A percentile compares a stretch with the other conserved stretches of the same genome.
Conservation (phyloP, 371 early-diverging fungal genomes). For the Dentiscutata heterogama region DNA sequence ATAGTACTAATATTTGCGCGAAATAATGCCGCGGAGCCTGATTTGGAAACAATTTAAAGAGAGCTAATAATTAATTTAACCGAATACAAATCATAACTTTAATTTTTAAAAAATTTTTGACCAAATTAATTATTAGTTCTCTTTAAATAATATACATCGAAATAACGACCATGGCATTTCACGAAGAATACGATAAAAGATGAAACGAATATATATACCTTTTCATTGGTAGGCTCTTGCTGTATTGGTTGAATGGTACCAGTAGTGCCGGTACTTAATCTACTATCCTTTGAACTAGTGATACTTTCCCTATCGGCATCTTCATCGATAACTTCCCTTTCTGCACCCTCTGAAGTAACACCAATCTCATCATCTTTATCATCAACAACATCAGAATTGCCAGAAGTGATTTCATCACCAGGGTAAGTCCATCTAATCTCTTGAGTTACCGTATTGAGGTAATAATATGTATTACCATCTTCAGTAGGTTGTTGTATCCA, state of each 20-base stretch:
- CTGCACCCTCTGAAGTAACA: not conserved
- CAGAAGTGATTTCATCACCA: slow-evolving; percentile 40
- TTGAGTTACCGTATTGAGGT: slow-evolving; percentile 57
- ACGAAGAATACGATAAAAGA: no score
- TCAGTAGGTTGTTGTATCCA: slow-evolving; percentile 60
- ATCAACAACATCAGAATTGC: slow-evolving; percentile 30
- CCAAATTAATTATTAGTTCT: no score
- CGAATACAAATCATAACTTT: no score
- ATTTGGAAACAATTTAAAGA: no score
- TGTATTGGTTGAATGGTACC: slow-evolving; percentile 18
- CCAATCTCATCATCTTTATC: slow-evolving; percentile 47
- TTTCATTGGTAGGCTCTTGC: not conserved
- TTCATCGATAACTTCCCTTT: not conserved
- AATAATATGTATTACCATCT: slow-evolving; percentile 61
- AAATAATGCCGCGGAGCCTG: no score
- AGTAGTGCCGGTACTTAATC: not conserved
- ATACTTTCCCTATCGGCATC: slow-evolving; percentile 38
- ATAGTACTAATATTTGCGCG: no score
- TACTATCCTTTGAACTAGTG: slow-evolving; percentile 47
- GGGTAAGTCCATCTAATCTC: slow-evolving; percentile 63
- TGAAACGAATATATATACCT: no score
- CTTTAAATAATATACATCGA: no score
- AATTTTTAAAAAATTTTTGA: no score
- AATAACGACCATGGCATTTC: no score
- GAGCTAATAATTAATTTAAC: no score